Base-by-base conservation (phyloP, 352 stramenopile species). In the Globisporangium cystogenes region DNA sequence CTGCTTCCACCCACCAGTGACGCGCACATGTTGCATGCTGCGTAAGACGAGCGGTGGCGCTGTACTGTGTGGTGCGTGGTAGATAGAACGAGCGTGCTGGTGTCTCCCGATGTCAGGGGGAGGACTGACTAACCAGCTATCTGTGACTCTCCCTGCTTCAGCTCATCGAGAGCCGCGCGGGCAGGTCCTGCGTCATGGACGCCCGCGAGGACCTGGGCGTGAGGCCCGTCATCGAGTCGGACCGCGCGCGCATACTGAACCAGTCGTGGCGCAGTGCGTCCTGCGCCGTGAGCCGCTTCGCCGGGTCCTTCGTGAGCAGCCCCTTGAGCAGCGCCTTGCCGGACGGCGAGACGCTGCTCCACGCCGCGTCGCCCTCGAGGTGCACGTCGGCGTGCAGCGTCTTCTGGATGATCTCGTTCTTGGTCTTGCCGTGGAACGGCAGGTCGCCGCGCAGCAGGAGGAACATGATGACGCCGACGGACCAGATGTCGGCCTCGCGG, bases 391-490 rank as follows among this genome's bases (percentile, higher is more conserved):
- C 82, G 15, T 96, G 77, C 12, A 97, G 60, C 1, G 87, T 98
- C 51, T 93, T 93, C 53, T 97, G 82, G 44, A 97, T 96, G 44
- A 98, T 94, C 42, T 97, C 89, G 26, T 90, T 85, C 57, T 96
- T 93, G 45, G 74, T 82, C 45, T 96, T 94, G 33, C 84, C 87
- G 48, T 96, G 88, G 67, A 97, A 98, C 1, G 93, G 93, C 47
- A 97, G 74, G 14, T 90, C 71, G 6, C 89, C 89, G 24, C 87
- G 75, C 33, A 97, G 62, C 16, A 98, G 59, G 26, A 98, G 60
- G 59, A 91, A 98, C 78, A 98, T 87, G 53, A 98, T 97, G 15
- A 97, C 90, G 18, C 92, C 91, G 14, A 98, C 62, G 7, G 77
- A 95, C 91, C 91, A 98, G 18, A 97, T 91, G 64, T 98, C 90